Evolutionary conservation across 768 basidiomycete species (phyloP).

Genomic region (Pulveroboletus sp.): DNA sequence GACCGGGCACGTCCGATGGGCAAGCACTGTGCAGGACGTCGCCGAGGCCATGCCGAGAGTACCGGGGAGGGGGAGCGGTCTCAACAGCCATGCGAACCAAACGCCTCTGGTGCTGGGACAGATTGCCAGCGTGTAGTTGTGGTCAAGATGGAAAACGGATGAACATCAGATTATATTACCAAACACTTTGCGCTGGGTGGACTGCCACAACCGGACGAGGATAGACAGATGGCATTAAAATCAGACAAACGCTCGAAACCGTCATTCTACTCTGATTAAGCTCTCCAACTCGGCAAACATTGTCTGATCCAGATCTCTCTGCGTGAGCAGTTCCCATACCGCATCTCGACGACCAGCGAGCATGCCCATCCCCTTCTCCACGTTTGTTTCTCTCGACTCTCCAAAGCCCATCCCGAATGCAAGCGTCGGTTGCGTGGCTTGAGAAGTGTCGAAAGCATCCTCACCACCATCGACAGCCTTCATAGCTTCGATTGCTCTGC

Average conservation of each 20-base stretch:
- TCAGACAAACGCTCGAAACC: neutral
- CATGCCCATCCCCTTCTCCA: conserved; percentile 72
- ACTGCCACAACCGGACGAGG: conserved; percentile 8
- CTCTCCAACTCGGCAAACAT: conserved; percentile 80
- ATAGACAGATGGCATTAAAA: conserved; percentile 10
- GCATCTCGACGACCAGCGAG: conserved; percentile 68
- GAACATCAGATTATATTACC: neutral
- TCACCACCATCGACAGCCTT: conserved; percentile 73
- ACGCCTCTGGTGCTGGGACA: neutral
- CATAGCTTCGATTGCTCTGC: conserved; percentile 70
- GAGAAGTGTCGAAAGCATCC: conserved; percentile 68
- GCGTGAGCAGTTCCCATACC: conserved; percentile 67
- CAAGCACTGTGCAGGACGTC: conserved; percentile 19
- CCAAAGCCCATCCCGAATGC: conserved; percentile 85
- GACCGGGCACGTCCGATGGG: conserved; percentile 24
- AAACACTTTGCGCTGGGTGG: neutral
- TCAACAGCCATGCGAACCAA: conserved; percentile 33
- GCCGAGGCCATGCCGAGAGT: conserved; percentile 46
- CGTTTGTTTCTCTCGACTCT: conserved; percentile 59
- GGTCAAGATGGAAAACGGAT: neutral
- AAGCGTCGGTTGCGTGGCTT: conserved; percentile 53
- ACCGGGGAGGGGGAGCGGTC: conserved; percentile 51
- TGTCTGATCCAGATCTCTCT: conserved; percentile 65
- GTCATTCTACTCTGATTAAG: conserved; percentile 60
- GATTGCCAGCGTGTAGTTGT: neutral